Conservation (phyloP, 2,329 filamentous ascomycete species). For the Pestalotiopsis sp. region DNA sequence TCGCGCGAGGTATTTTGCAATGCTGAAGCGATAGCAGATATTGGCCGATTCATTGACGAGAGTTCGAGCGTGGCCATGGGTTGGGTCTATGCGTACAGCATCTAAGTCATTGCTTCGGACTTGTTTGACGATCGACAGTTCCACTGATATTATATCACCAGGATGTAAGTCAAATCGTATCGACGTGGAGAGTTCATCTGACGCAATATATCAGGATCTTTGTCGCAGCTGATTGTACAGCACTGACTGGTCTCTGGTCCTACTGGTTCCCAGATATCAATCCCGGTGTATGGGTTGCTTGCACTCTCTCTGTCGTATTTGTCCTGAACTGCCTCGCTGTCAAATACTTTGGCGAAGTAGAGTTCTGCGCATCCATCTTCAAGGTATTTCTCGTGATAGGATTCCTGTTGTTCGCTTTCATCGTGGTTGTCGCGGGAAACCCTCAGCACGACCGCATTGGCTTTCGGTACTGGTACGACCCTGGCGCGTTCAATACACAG, state of each 20-base stretch:
- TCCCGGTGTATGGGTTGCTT: constrained; percentile 45
- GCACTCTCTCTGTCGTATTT: constrained; percentile 44
- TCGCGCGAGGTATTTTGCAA: background rate
- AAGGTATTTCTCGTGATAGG: constrained; percentile 36
- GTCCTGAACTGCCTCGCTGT: constrained; percentile 43
- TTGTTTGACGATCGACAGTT: constrained; percentile 44
- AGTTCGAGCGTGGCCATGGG: background rate
- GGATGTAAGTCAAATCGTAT: background rate
- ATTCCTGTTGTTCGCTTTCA: constrained; percentile 38
- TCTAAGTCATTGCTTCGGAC: constrained; percentile 49
- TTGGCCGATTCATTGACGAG: background rate
- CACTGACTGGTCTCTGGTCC: constrained; percentile 49
- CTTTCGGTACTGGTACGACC: constrained; percentile 43
- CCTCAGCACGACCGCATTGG: constrained; percentile 36
- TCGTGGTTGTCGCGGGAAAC: constrained; percentile 45
- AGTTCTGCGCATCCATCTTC: constrained; percentile 46
- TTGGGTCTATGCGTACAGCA: constrained; percentile 50
- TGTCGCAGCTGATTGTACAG: constrained; percentile 54
- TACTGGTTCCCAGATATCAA: constrained; percentile 51
- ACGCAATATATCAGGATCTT: constrained; percentile 42
- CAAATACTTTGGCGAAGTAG: constrained; percentile 42
- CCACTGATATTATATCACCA: background rate
- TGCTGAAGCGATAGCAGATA: background rate
- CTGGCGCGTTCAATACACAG: constrained; percentile 56
- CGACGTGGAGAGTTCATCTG: background rate